These are phyloP conservation scores for Plantago elongata DNA, from an alignment of 257 asterid genomes.

Conservation along the genomic window DNA sequence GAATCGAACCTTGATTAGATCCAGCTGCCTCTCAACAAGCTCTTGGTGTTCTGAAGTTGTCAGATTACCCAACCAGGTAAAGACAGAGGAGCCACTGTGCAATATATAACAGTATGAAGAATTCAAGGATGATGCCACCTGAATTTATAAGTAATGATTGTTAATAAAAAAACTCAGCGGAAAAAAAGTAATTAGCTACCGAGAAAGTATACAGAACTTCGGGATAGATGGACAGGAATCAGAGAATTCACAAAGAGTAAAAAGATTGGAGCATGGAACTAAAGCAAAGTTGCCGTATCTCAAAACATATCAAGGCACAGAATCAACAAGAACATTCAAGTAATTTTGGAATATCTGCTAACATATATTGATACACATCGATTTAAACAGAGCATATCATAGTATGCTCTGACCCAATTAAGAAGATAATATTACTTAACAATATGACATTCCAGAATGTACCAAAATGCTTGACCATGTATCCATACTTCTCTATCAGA, in stretches of 20 bases:
- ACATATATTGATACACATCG: too few relatives aligned
- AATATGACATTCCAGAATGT: background rate
- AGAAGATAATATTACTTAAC: background rate
- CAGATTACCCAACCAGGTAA: constrained; percentile 68
- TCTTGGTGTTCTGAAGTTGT: constrained; percentile 67
- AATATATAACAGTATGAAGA: constrained; percentile 75
- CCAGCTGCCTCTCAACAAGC: constrained; percentile 71
- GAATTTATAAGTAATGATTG: constrained; percentile 14
- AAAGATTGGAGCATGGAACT: too few relatives aligned
- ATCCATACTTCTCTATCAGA: too few relatives aligned
- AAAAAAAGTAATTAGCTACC: background rate
- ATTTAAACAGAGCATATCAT: too few relatives aligned
- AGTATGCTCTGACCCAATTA: too few relatives aligned
- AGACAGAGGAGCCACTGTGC: constrained; percentile 46
- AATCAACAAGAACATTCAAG: too few relatives aligned
- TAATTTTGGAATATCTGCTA: too few relatives aligned
- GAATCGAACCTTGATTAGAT: constrained; percentile 52
- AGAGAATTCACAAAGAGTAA: too few relatives aligned
- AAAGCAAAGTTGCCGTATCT: too few relatives aligned
- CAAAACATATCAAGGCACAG: too few relatives aligned
- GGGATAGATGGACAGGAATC: background rate
- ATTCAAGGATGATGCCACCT: constrained; percentile 73
- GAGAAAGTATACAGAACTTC: background rate
- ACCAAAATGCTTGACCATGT: too few relatives aligned
- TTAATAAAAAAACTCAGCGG: background rate